phyloP scores from a whole-genome alignment of 257 asterid genomes.

The Lycium ferocissimum region DNA sequence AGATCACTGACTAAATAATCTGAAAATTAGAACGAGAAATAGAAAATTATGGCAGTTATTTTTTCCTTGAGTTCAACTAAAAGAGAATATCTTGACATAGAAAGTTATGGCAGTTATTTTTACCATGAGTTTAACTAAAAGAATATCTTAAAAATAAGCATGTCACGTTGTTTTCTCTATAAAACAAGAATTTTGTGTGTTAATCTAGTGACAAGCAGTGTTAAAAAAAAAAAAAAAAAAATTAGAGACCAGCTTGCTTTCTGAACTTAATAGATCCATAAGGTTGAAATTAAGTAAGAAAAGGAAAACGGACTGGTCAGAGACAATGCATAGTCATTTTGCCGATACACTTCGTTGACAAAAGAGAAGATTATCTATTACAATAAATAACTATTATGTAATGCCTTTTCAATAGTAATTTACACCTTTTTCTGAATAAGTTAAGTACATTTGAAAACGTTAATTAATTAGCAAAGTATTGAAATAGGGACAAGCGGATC shows the following conservation, averaged over 20 bases:
- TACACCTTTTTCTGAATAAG: background rate
- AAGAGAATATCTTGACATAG: background rate
- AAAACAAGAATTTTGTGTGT: background rate
- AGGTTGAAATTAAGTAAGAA: background rate
- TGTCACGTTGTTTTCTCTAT: background rate
- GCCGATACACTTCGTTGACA: background rate
- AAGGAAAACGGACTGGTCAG: background rate
- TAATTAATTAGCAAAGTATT: background rate
- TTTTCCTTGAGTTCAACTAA: background rate
- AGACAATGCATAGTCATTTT: background rate
- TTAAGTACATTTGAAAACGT: background rate
- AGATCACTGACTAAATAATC: background rate
- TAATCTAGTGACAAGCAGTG: background rate
- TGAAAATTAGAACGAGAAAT: background rate
- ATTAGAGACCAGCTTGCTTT: background rate
- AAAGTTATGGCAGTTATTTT: too few species aligned
- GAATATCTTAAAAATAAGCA: background rate
- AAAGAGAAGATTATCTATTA: background rate
- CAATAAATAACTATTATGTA: background rate
- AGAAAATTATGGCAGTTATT: background rate
- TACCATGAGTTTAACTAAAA: background rate
- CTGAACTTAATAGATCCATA: background rate
- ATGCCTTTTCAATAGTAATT: background rate
- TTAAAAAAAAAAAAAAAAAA: too few species aligned
- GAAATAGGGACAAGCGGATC: background rate